Evolutionary conservation across 1,284 basidiomycete species (phyloP).

Genomic region (Coniophora puteana): DNA sequence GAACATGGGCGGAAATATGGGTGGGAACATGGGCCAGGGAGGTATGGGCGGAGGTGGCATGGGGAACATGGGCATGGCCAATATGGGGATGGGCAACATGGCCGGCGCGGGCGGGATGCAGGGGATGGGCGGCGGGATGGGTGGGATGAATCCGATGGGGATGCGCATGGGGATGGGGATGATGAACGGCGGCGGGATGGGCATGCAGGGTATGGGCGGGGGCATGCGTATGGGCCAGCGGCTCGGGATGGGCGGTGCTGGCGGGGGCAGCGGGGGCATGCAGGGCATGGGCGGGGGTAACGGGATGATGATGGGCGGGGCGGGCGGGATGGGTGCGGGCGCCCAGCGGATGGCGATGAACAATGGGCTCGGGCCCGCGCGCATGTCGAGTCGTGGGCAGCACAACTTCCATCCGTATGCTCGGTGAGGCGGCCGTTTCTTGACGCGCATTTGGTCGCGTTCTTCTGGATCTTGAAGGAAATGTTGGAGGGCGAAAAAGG

Average conservation of each 20-base stretch:
- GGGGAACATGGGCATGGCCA: conserved; percentile 24
- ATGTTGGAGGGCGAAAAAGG: too few species aligned
- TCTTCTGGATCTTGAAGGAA: conserved; percentile 24
- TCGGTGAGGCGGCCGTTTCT: conserved; percentile 27
- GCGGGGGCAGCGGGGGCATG: conserved; percentile 24
- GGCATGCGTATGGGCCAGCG: conserved; percentile 16
- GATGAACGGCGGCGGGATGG: conserved; percentile 31
- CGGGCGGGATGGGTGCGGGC: conserved; percentile 33
- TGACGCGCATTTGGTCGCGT: conserved; percentile 9
- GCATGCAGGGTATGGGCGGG: conserved; percentile 31
- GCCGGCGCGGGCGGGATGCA: conserved; percentile 24
- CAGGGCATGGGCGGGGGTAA: conserved; percentile 29
- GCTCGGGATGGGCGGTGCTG: conserved; percentile 26
- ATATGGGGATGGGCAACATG: conserved; percentile 30
- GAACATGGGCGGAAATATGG: conserved; percentile 32
- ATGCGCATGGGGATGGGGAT: conserved; percentile 36
- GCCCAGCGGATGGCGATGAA: conserved; percentile 35
- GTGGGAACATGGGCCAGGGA: conserved; percentile 27
- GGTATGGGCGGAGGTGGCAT: conserved; percentile 29
- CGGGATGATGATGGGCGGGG: conserved; percentile 27
- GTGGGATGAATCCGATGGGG: conserved; percentile 32
- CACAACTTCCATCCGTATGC: conserved; percentile 62
- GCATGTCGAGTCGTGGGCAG: conserved; percentile 52
- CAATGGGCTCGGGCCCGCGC: conserved; percentile 49
- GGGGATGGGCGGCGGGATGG: conserved; percentile 19